Percentiles rank a stretch among this genome's conserved stretches.
Conservation (phyloP, 2,329 filamentous ascomycete species). For the Coniochaeta sp. region DNA sequence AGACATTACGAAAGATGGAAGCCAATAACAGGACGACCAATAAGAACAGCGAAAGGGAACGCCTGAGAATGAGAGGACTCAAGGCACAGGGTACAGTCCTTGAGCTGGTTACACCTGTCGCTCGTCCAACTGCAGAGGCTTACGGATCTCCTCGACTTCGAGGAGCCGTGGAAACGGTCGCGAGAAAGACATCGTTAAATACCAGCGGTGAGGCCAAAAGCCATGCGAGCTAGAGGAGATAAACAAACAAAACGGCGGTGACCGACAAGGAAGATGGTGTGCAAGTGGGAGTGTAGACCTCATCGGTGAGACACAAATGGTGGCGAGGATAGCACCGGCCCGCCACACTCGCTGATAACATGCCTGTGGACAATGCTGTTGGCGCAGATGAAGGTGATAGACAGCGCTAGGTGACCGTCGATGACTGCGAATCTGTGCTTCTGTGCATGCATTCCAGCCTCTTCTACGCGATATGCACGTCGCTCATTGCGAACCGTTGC, state of each 20-base stretch:
- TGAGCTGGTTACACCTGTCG: background rate
- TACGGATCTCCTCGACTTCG: background rate
- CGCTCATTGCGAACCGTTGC: background rate
- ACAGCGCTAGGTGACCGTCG: background rate
- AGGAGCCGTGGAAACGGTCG: background rate
- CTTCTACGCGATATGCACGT: background rate
- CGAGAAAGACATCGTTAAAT: background rate
- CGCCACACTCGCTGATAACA: background rate
- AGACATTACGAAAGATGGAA: background rate
- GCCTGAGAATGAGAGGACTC: background rate
- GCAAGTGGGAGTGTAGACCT: background rate
- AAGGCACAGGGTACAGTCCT: background rate
- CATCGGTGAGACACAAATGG: constrained; percentile 2
- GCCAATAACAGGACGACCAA: background rate
- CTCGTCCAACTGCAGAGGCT: background rate
- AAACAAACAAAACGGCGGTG: constrained; percentile 2
- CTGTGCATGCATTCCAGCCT: background rate
- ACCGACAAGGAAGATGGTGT: constrained; percentile 1
- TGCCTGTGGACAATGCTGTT: background rate
- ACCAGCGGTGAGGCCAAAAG: background rate
- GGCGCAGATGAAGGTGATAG: background rate
- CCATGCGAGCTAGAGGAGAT: background rate
- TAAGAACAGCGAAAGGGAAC: background rate
- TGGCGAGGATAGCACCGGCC: constrained; percentile 1
- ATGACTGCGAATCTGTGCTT: background rate